phyloP scores from a whole-genome alignment of 257 asterid species.

The Nicotiana noctiflora region DNA sequence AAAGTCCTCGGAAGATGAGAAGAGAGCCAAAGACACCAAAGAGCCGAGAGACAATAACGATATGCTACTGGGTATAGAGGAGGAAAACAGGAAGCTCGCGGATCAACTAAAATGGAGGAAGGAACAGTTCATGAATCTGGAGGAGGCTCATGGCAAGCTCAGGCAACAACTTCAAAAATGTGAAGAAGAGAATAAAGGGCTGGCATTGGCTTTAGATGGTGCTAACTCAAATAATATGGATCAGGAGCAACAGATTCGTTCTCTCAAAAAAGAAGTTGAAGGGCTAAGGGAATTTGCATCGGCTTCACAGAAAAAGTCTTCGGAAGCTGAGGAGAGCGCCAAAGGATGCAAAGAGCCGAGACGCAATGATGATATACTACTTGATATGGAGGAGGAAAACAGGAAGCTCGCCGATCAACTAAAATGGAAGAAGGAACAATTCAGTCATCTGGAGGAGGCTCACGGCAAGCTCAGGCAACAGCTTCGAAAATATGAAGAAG shows the following conservation, averaged over 20 bases:
- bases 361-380: conserved; percentile 44
- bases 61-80: conserved; percentile 44
- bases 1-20: conserved; percentile 20
- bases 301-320: conserved; percentile 4
- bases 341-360: conserved; percentile 25
- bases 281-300: conserved; percentile 3
- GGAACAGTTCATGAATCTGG: conserved; percentile 73
- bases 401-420: conserved; percentile 55
- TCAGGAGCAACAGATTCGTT: conserved; percentile 5
- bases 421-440: conserved; percentile 92
- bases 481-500: conserved; percentile 49
- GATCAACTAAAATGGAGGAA: conserved; percentile 82
- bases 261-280: conserved; percentile 14
- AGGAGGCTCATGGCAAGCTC: conserved; percentile 74
- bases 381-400: conserved; percentile 50
- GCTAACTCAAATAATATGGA: not conserved
- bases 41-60: conserved; percentile 43
- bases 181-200: conserved; percentile 35
- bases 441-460: conserved; percentile 70
- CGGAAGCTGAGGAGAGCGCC: conserved; percentile 27
- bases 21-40: conserved; percentile 16
- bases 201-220: not conserved
- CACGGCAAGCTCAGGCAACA: conserved; percentile 52
- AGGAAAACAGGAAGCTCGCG: conserved; percentile 45
- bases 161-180: conserved; percentile 31